A percentile compares a stretch with the other conserved stretches of the same genome.
These are phyloP conservation scores for Pulicaria dysenterica DNA, from an alignment of 129 eudicot genomes.

Conservation along the genomic window DNA sequence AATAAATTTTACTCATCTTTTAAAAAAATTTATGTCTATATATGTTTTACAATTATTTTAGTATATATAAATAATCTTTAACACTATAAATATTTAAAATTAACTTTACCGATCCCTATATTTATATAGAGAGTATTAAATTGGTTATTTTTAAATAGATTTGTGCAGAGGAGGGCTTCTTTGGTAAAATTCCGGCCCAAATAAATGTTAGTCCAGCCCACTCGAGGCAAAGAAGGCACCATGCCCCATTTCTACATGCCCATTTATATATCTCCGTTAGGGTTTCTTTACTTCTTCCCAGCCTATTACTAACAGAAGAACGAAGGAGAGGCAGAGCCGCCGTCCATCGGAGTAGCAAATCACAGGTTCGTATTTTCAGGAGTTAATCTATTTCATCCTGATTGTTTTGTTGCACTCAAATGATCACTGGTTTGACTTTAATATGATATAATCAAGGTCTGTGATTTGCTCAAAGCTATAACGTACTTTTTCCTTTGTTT, in stretches of 20 bases:
- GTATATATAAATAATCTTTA: too few species aligned
- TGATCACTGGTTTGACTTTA: constrained; percentile 14
- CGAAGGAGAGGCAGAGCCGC: constrained; percentile 18
- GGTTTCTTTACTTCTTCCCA: constrained; percentile 18
- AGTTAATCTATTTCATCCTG: background rate
- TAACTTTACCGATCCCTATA: too few species aligned
- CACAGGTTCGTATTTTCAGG: constrained; percentile 3
- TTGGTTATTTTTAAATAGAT: too few species aligned
- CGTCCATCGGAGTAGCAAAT: constrained; percentile 25
- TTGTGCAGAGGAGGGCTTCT: too few species aligned
- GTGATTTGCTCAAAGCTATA: background rate
- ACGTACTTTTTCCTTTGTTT: background rate
- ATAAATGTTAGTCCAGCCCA: constrained; percentile 10
- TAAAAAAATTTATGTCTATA: too few species aligned
- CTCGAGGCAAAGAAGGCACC: background rate
- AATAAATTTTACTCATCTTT: too few species aligned
- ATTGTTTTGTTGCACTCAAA: background rate
- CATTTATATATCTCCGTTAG: constrained; percentile 26
- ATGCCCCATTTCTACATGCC: background rate
- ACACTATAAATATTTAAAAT: too few species aligned
- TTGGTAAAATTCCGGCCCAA: background rate
- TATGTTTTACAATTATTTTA: too few species aligned
- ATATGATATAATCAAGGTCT: background rate
- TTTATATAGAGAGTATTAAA: too few species aligned
- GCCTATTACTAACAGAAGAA: constrained; percentile 20